A percentile compares a stretch with the other conserved stretches of the same genome.
phyloP scores from a whole-genome alignment of 169 alveolate species.

The Plasmodium adleri region DNA sequence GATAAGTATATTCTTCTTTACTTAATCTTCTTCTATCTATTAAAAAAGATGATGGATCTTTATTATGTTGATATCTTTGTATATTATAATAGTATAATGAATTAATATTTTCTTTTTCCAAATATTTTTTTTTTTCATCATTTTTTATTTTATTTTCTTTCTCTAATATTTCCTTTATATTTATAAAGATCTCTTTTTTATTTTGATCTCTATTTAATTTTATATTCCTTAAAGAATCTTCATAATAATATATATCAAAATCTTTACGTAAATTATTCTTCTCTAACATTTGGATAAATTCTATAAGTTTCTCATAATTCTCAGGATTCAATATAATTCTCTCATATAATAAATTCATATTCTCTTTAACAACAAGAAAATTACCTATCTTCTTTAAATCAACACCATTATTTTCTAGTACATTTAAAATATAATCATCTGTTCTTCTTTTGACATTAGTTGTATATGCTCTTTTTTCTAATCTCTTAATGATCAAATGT shows the following conservation, averaged over 20 bases:
- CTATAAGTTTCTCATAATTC: not conserved
- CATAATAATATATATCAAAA: conserved; percentile 46
- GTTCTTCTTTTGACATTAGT: conserved; percentile 7
- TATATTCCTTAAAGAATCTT: conserved; percentile 16
- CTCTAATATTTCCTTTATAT: conserved; percentile 10
- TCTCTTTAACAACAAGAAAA: conserved; percentile 12
- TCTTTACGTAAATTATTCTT: conserved; percentile 11
- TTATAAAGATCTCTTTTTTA: conserved; percentile 40
- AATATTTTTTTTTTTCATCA: conserved; percentile 20
- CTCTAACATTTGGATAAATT: conserved; percentile 26
- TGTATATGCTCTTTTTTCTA: conserved; percentile 29
- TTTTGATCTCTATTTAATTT: conserved; percentile 56
- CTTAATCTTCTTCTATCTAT: conserved; percentile 60
- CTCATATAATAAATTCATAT: conserved; percentile 21
- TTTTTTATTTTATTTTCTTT: conserved; percentile 4
- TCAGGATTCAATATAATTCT: conserved; percentile 38
- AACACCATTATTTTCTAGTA: conserved; percentile 11
- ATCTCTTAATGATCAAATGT: not conserved
- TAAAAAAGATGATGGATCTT: conserved; percentile 63
- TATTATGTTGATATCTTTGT: conserved; percentile 55
- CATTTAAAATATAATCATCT: conserved; percentile 11
- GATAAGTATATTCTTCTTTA: conserved; percentile 53
- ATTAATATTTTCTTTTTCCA: conserved; percentile 18
- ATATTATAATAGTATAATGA: conserved; percentile 35
- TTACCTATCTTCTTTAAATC: conserved; percentile 23